Base-by-base conservation (phyloP, 441 rosid species). In the Rhodomyrtus psidioides region DNA sequence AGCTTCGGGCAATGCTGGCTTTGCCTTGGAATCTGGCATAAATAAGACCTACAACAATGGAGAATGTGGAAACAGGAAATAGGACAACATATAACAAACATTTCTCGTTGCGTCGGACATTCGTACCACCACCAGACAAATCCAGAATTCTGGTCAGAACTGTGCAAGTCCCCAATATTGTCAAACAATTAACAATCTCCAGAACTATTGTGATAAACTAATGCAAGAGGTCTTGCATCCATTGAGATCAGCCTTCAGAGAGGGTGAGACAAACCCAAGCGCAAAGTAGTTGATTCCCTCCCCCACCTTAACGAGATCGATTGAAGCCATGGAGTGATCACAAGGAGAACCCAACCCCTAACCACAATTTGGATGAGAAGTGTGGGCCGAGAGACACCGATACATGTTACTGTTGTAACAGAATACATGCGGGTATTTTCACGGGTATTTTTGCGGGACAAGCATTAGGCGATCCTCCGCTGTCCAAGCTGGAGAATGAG, bases 121-220 rank as follows among this genome's bases (percentile, higher is more conserved):
- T 56, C 26, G 82, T 84, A 62, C 91, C 91, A 27, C 16, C 84
- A 83, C 84, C 34, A 87, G 81, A 87, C 91, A 46, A 88, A 88
- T 70, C 89, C 88, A 57, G 95, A 90, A 34, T 88, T 87, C 55
- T 86, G 46, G 1, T 49, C 83, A 10, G 96, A 87, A 84, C 30
- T 85, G 85, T 91, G 91, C 83, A 94, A 93, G 91, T 96, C 92
- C 62, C 99, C 99, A 13, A 94, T 62, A 83, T 90, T 89, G 75
- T 92, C 94, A 87, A 97, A 93, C 90, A 92, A 84, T 92, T 93
- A 95, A 89, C 99, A 96, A 62, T 88, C 89, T 39, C 97, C 90
- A 9, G 98, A 87, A 88, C 92, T 91, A 91, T 91, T 94, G 44
- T 96, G 93, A 83, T 90, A 94, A 90, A 96, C 96, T 85, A 95